Percentiles rank a stretch among this genome's conserved stretches.
These are phyloP conservation scores for Carex pumila DNA, from an alignment of 176 grass and related monocot species.

Conservation along the genomic window DNA sequence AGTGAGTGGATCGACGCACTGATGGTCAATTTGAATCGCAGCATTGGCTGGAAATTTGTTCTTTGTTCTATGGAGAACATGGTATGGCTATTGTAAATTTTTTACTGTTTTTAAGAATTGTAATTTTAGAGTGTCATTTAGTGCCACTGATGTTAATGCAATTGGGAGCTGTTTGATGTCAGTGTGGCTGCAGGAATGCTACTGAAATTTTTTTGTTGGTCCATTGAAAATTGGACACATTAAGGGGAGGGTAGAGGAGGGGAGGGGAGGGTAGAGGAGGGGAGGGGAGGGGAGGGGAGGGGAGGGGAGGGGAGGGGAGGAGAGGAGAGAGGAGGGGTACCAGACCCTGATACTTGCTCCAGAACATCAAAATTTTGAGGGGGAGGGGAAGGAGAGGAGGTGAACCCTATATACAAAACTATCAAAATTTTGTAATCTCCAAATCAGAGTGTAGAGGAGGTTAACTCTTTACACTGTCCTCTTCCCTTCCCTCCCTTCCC, in stretches of 20 bases:
- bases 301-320: too few relatives aligned
- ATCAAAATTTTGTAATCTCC: too few relatives aligned
- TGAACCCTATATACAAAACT: too few relatives aligned
- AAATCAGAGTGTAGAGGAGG: too few relatives aligned
- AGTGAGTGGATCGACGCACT: conserved; percentile 99
- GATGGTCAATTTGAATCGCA: conserved; percentile 75
- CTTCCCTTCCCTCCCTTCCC: too few relatives aligned
- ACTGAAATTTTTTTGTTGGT: background rate
- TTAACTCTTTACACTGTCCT: too few relatives aligned
- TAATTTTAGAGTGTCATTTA: conserved; percentile 5
- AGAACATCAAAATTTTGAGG: too few relatives aligned
- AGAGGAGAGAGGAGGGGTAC: too few relatives aligned
- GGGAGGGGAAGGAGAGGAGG: too few relatives aligned
- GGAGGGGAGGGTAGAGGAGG: too few relatives aligned
- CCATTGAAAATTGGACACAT: background rate
- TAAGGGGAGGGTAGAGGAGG: background rate
- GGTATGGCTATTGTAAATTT: conserved; percentile 30
- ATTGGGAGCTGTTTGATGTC: conserved; percentile 2
- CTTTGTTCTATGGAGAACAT: conserved; percentile 98
- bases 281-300: too few relatives aligned
- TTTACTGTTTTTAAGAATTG: background rate
- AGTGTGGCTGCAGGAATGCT: background rate
- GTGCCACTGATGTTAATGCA: conserved; percentile 6
- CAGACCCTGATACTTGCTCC: too few relatives aligned
- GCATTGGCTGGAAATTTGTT: conserved; percentile 88